Percentiles rank a stretch among this genome's conserved stretches.
These are phyloP conservation scores for Vigna angularis DNA, from an alignment of 306 rosid species.

Conservation along the genomic window DNA sequence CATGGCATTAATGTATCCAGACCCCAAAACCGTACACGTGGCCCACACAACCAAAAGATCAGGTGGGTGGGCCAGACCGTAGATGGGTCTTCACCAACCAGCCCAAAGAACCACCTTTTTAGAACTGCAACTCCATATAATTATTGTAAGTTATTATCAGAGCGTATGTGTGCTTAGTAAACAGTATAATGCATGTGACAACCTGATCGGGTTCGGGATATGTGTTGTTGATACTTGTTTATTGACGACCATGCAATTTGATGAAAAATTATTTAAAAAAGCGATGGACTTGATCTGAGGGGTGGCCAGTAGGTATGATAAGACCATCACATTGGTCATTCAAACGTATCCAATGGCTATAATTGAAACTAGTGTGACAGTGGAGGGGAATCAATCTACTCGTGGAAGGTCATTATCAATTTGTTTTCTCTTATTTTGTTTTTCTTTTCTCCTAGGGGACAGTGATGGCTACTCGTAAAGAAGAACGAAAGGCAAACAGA, in stretches of 20 bases:
- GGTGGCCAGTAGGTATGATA: constrained; percentile 55
- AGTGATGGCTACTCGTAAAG: constrained; percentile 51
- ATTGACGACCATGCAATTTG: constrained; percentile 58
- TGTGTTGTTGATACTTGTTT: constrained; percentile 37
- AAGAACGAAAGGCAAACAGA: constrained; percentile 35
- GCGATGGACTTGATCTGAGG: constrained; percentile 41
- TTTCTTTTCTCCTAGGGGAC: constrained; percentile 35
- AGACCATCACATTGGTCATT: constrained; percentile 55
- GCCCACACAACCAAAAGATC: constrained; percentile 64
- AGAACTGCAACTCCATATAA: constrained; percentile 39
- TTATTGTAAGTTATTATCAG: constrained; percentile 27
- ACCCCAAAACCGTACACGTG: constrained; percentile 64
- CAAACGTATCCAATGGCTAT: constrained; percentile 47
- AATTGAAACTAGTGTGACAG: constrained; percentile 41
- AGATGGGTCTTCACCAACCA: constrained; percentile 59
- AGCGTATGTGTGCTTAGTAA: constrained; percentile 39
- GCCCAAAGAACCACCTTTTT: constrained; percentile 44
- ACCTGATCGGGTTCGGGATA: constrained; percentile 51
- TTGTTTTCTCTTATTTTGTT: constrained; percentile 33
- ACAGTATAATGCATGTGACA: constrained; percentile 66
- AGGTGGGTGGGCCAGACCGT: constrained; percentile 47
- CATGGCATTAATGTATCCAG: constrained; percentile 48
- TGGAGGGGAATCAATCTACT: constrained; percentile 37
- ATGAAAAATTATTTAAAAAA: constrained; percentile 28
- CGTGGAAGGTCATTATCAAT: constrained; percentile 52